Evolutionary conservation across 2,329 filamentous ascomycete species (phyloP).

Genomic region (Penicillium sp.): DNA sequence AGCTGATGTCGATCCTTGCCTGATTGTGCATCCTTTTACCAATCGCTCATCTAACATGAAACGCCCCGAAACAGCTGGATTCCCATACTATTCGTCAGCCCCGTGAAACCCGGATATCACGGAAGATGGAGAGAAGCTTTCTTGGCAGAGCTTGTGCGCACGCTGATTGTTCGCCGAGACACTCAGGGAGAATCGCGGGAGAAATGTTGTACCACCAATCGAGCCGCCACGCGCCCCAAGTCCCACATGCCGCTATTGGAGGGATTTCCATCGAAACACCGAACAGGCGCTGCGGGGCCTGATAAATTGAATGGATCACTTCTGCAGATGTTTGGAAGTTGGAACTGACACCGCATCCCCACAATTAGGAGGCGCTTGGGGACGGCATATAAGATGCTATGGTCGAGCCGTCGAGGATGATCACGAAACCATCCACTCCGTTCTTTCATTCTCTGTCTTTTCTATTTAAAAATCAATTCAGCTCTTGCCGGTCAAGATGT

Average conservation of each 20-base stretch:
- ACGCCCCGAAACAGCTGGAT: neutral
- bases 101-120: neutral
- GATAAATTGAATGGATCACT: neutral
- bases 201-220: neutral
- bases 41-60: neutral
- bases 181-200: neutral
- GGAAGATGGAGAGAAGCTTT: neutral
- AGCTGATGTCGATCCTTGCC: neutral
- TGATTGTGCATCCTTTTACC: neutral
- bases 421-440: neutral
- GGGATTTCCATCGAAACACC: neutral
- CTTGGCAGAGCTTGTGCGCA: neutral
- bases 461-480: neutral
- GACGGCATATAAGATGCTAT: neutral
- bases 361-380: neutral
- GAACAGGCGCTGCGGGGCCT: neutral
- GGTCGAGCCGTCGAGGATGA: neutral
- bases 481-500: slow-evolving; percentile 14
- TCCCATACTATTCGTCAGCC: neutral
- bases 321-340: neutral
- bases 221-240: neutral
- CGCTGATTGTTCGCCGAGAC: neutral
- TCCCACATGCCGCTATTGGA: neutral
- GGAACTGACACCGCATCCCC: neutral
- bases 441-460: neutral